Evolutionary conservation across 495 filamentous ascomycete genomes (phyloP).

Genomic region (Cryomyces antarcticus): DNA sequence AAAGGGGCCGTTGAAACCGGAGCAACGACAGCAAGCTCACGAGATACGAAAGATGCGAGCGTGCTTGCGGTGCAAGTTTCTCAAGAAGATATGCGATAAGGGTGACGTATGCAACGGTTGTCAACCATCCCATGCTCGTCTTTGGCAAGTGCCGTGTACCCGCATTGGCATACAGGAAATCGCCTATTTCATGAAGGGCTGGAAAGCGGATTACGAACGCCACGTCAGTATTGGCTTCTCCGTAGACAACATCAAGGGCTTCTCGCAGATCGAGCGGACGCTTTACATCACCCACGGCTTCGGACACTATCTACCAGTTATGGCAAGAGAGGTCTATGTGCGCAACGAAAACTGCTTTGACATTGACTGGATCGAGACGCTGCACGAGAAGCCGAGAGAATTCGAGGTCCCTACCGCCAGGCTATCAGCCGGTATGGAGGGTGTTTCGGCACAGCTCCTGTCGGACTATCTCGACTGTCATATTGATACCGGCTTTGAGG

Average conservation of each 20-base stretch:
- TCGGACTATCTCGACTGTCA: conserved; percentile 84
- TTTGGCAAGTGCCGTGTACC: conserved; percentile 92
- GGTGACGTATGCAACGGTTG: conserved; percentile 85
- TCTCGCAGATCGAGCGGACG: conserved; percentile 50
- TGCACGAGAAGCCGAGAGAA: conserved; percentile 46
- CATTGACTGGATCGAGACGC: conserved; percentile 72
- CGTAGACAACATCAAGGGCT: conserved; percentile 83
- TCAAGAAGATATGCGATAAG: conserved; percentile 95
- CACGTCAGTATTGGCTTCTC: conserved; percentile 72
- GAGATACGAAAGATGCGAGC: conserved; percentile 85
- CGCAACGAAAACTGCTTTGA: conserved; percentile 81
- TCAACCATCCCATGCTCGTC: conserved; percentile 73
- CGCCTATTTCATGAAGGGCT: conserved; percentile 93
- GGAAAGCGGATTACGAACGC: conserved; percentile 84
- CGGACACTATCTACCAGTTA: conserved; percentile 69
- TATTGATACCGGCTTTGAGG: conserved; percentile 72
- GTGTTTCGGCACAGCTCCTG: conserved; percentile 52
- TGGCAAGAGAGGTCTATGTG: conserved; percentile 76
- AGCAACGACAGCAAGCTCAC: conserved; percentile 82
- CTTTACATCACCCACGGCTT: conserved; percentile 51
- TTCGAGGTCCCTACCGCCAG: conserved; percentile 72
- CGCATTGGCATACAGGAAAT: conserved; percentile 95
- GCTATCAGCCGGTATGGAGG: conserved; percentile 66
- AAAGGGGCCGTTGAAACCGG: conserved; percentile 71
- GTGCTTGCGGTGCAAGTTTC: conserved; percentile 87